These are phyloP conservation scores for Claviceps sp. DNA, from an alignment of 2,329 filamentous ascomycete species.

Conservation along the genomic window DNA sequence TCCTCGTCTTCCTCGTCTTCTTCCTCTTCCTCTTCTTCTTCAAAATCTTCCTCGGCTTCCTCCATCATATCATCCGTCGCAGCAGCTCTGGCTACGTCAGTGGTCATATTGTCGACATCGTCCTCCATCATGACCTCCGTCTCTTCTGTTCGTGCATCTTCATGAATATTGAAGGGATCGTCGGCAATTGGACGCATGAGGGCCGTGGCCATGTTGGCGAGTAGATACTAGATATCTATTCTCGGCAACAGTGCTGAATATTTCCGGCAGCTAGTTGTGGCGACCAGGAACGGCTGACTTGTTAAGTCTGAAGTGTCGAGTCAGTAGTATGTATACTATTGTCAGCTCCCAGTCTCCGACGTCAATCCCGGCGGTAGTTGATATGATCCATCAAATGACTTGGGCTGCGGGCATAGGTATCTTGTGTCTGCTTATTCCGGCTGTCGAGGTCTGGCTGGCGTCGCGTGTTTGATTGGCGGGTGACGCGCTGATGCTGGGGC, in stretches of 20 bases:
- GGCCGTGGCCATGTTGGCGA: slow-evolving; percentile 4
- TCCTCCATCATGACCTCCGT: slow-evolving; percentile 36
- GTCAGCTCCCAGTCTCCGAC: neutral
- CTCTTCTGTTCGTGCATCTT: slow-evolving; percentile 36
- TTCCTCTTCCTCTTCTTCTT: slow-evolving; percentile 18
- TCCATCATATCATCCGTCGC: slow-evolving; percentile 14
- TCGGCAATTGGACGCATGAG: slow-evolving; percentile 10
- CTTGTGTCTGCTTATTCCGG: neutral
- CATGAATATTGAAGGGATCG: slow-evolving; percentile 34
- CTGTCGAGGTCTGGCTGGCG: neutral
- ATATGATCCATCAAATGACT: neutral
- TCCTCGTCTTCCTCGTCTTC: slow-evolving; percentile 23
- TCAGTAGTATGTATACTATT: neutral
- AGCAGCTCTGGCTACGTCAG: slow-evolving; percentile 13
- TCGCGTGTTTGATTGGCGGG: slow-evolving; percentile 1
- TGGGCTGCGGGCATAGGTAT: too few relatives aligned
- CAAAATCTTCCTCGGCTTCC: slow-evolving; percentile 15
- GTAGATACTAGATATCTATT: neutral
- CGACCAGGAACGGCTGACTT: neutral
- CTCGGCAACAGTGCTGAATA: neutral
- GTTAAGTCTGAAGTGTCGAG: neutral
- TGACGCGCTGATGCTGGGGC: slow-evolving; percentile 3
- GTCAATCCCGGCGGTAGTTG: neutral
- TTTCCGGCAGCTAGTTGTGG: neutral
- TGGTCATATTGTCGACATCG: slow-evolving; percentile 18